Base-by-base conservation (phyloP, 2,329 filamentous ascomycete species). In the Zelopaecilomyces penicillatus region DNA sequence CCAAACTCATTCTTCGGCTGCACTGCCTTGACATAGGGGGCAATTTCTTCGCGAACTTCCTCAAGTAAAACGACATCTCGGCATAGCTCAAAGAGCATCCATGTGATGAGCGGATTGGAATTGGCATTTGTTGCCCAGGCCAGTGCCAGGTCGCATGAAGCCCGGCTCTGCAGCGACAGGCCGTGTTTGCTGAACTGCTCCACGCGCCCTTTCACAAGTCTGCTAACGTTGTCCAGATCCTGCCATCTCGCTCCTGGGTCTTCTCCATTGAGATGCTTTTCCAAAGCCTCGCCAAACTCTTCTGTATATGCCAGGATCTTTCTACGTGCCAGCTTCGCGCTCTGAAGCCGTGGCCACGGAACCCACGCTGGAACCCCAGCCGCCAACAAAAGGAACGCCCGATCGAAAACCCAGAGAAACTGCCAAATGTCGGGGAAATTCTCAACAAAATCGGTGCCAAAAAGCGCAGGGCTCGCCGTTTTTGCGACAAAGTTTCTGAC, bases 21-120 rank as follows among this genome's bases (percentile, higher is more conserved):
- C 3, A 60, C 50, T 5, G 60, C 52, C 8, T 55, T 44, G 10
- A 67, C 50, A 33, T 53, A 59, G 0, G 61, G 59, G 6, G 55
- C 57, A 43, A 70, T 58, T 50, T 71, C 68, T 3, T 63, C 58
- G 10, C 64, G 62, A 28, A 71, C 55, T 27, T 64, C 58, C 30
- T 54, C 56, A 1, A 70, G 55, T 3, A 71, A 60, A 8, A 65
- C 57, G 0, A 59, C 53, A 26, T 70, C 65, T 7, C 62, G 59
- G 45, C 62, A 63, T 7, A 71, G 54, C 41, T 71, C 64, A 42
- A 64, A 63, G 1, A 72, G 51, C 50, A 69, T 58, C 69, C 69
- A 73, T 5, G 60, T 58, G 4, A 63, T 55, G 30, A 69, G 54
- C 1, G 60, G 57, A 30, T 66, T 61, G 2, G 65, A 58, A 44